Evolutionary conservation across 495 filamentous ascomycete genomes (phyloP).

Genomic region (Amniculicola lignicola): DNA sequence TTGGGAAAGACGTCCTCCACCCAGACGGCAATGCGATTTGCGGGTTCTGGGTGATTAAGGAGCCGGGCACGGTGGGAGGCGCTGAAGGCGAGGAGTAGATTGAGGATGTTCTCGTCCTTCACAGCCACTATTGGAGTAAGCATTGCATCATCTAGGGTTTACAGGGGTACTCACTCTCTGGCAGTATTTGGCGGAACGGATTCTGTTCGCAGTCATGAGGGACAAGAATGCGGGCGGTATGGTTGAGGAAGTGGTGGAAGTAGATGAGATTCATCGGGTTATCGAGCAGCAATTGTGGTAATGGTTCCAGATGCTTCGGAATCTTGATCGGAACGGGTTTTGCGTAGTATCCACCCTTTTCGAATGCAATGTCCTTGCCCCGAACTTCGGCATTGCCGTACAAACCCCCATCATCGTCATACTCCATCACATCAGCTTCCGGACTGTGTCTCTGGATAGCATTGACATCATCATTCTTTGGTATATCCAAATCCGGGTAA

Average conservation of each 20-base stretch:
- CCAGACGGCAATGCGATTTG: constrained; percentile 73
- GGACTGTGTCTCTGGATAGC: constrained; percentile 52
- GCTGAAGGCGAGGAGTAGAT: constrained; percentile 76
- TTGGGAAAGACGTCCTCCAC: constrained; percentile 75
- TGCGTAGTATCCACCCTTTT: constrained; percentile 64
- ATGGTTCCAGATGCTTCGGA: constrained; percentile 61
- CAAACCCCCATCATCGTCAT: constrained; percentile 41
- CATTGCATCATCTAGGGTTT: neutral
- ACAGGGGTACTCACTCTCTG: constrained; percentile 54
- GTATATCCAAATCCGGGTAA: constrained; percentile 63
- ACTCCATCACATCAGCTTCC: constrained; percentile 45
- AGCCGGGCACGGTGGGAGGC: constrained; percentile 79
- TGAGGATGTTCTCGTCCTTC: constrained; percentile 64
- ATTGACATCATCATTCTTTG: constrained; percentile 62
- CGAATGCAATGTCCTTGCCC: constrained; percentile 49
- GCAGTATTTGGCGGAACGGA: constrained; percentile 68
- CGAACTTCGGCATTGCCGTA: constrained; percentile 18
- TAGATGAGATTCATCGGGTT: constrained; percentile 78
- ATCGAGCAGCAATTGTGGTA: constrained; percentile 54
- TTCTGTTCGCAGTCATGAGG: constrained; percentile 74
- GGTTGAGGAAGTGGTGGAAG: constrained; percentile 76
- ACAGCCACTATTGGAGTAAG: constrained; percentile 58
- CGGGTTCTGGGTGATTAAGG: constrained; percentile 69
- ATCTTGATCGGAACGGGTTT: constrained; percentile 66
- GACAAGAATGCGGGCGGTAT: constrained; percentile 71